Base-by-base conservation (phyloP, 2,329 filamentous ascomycete genomes). In the Zymoseptoria pseudotritici region DNA sequence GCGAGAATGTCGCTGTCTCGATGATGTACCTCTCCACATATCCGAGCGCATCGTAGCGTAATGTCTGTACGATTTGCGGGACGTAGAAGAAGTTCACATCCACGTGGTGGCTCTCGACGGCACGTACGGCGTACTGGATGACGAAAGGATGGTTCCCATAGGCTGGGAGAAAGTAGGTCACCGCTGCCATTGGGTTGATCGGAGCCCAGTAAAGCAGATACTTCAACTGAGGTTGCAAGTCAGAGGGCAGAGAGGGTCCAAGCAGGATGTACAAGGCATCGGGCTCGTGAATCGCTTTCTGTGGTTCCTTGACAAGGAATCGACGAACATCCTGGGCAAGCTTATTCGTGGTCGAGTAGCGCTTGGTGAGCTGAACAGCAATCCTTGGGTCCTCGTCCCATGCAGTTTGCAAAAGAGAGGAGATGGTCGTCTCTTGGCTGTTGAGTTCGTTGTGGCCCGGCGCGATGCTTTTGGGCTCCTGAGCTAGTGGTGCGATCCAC, bases 31-130 rank as follows among this genome's bases (percentile, higher is more conserved):
- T 85, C 75, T 97, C 91, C 2, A 97, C 92, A 71, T 99, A 99
- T 58, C 94, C 94, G 22, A 99, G 80, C 11, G 83, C 84, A 79
- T 99, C 94, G 69, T 97, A 97, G 57, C 94, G 88, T 51, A 99
- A 82, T 51, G 90, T 89, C 74, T 99, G 94, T 13, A 99, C 94
- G 67, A 99, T 95, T 73, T 99, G 94, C 6, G 95, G 94, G 2
- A 99, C 94, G 71, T 97, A 97, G 76, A 97, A 99, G 80, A 99
- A 99, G 0, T 93, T 96, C 20, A 97, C 86, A 72, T 97, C 94
- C n/a, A 97, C 87, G 0, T 91, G 88, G 70, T 99, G 94, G 67
- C 89, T 92, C 72, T 99, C 94, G 54, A 99, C 76, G 2, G 94
- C 90, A 69, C 92, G 86, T 87, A 99, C 96, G 1, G 94, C 94